A percentile compares a stretch with the other conserved stretches of the same genome.
These are phyloP conservation scores for Trebouxia sp. DNA, from an alignment of 139 green algal genomes.

Conservation along the genomic window DNA sequence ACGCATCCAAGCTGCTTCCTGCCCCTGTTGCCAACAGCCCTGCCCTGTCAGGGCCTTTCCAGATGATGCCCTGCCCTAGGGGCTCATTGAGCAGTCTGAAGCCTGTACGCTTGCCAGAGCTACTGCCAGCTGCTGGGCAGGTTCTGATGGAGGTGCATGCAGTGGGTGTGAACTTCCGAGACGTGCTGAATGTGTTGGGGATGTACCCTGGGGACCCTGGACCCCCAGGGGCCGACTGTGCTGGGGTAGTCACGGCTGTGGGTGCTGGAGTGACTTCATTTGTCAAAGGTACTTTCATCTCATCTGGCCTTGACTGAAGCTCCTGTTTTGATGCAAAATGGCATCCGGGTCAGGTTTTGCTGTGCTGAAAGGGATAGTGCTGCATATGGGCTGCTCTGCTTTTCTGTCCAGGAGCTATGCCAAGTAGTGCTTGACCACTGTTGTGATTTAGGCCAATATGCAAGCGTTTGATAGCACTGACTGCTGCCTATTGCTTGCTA, in stretches of 20 bases:
- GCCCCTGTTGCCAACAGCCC: background rate
- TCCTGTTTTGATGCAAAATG: background rate
- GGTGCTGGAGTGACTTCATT: constrained; percentile 28
- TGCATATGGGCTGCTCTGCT: no score
- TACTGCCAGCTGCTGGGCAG: background rate
- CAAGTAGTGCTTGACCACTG: no score
- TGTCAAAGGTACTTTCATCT: constrained; percentile 8
- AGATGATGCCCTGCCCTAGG: constrained; percentile 51
- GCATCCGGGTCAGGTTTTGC: no score
- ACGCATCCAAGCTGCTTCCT: constrained; percentile 11
- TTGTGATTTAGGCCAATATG: no score
- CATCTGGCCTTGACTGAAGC: background rate
- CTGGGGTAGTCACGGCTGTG: constrained; percentile 49
- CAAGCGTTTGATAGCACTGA: no score
- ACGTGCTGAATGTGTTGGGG: constrained; percentile 68
- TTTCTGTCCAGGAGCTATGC: no score
- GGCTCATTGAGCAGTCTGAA: constrained; percentile 64
- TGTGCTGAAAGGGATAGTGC: no score
- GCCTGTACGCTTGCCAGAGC: constrained; percentile 34
- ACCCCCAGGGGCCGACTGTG: constrained; percentile 59
- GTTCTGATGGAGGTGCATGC: constrained; percentile 41
- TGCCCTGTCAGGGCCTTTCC: background rate
- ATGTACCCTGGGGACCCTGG: constrained; percentile 52
- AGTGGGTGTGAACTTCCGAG: constrained; percentile 69
- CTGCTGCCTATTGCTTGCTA: no score